Base-by-base conservation (phyloP, 2,329 filamentous ascomycete species). In the Juglanconis sp. region DNA sequence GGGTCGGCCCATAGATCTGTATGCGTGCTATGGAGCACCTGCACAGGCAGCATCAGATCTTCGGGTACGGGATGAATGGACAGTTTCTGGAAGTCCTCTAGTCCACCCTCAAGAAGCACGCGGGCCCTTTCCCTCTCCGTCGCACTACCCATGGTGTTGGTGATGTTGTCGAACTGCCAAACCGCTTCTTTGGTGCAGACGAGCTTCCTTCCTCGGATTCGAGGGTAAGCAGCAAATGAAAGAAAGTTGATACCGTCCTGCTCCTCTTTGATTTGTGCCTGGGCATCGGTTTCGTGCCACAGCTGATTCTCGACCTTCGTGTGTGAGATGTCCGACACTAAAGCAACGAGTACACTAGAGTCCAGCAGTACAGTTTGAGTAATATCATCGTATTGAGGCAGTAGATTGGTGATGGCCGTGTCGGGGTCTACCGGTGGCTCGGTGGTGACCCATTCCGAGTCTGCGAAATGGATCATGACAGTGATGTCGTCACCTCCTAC, bases 281-380 rank as follows among this genome's bases (percentile, higher is more conserved):
- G 75, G 53, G 91, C 85, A 48, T 85, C 83, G 30, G 74, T 77
- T 65, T 88, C 86, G 66, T 76, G 75, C 69, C 75, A 75, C 1
- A 73, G 67, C 60, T 77, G 69, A 35, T 70, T 65, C 0, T 66
- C 53, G 5, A 79, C 72, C 6, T 65, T 61, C 4, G 68, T 67
- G 69, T 92, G 88, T 2, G 87, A 89, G 32, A 92, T 85, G 67
- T 93, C 90, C 0, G 89, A 91, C 1, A 88, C 83, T 2, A 92
- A 76, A 4, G 88, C 89, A 5, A 93, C 81, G 5, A 93, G 79
- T 51, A 91, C 83, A 1, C 89, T 91, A 57, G 85, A 87, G 70
- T 88, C 86, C 58, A 88, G 79, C 67, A 88, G 87, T 34, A 87
- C 69, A 0, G 73, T 77, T 0, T 59, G 56, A 32, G 64, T 58